These are phyloP conservation scores for Amanita brunnescens DNA, from an alignment of 768 basidiomycete genomes.

Conservation along the genomic window DNA sequence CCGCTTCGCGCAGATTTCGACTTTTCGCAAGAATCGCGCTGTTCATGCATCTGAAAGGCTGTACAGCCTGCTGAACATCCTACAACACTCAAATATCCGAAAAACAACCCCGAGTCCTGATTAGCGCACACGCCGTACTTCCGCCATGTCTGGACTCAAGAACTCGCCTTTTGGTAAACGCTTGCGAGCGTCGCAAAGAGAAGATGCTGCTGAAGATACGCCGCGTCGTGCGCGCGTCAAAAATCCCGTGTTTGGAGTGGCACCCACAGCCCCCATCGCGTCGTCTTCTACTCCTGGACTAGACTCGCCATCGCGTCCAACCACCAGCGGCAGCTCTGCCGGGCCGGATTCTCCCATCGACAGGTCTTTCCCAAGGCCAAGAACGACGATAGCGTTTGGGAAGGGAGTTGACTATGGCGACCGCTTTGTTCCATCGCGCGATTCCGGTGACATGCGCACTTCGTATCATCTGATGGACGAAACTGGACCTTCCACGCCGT, in stretches of 20 bases:
- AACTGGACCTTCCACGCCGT: conserved; percentile 47
- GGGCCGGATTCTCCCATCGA: conserved; percentile 20
- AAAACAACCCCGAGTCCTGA: neutral
- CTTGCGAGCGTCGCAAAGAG: conserved; percentile 55
- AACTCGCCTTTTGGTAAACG: conserved; percentile 83
- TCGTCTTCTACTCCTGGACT: conserved; percentile 42
- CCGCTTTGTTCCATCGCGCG: conserved; percentile 64
- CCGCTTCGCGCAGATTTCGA: neutral
- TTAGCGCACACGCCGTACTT: neutral
- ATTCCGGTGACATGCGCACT: conserved; percentile 54
- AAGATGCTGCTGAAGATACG: conserved; percentile 48
- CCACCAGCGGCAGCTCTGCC: conserved; percentile 44
- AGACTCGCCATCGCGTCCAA: conserved; percentile 34
- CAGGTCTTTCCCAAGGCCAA: neutral
- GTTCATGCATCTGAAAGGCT: neutral
- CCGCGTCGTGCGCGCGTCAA: conserved; percentile 33
- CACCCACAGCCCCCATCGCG: conserved; percentile 41
- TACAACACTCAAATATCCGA: neutral
- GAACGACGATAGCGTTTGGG: conserved; percentile 8
- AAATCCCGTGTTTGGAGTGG: conserved; percentile 1
- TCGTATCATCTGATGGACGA: conserved; percentile 60
- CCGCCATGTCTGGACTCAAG: conserved; percentile 63
- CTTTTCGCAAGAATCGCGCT: neutral
- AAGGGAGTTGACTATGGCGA: conserved; percentile 41
- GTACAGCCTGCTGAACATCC: neutral